Conservation (phyloP, 2,329 filamentous ascomycete species). For the Talaromyces sp. region DNA sequence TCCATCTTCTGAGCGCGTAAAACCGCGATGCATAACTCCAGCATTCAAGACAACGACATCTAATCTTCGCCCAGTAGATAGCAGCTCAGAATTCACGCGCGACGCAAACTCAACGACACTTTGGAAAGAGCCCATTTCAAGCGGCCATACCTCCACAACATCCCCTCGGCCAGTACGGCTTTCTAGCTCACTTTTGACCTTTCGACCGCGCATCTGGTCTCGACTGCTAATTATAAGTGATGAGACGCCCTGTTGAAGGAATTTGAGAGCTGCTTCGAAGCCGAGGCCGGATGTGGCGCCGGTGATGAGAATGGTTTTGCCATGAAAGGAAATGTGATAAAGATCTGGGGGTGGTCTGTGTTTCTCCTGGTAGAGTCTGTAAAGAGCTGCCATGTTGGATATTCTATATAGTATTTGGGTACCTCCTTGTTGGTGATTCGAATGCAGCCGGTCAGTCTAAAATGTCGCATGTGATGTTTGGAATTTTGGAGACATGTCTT, state of each 20-base stretch:
- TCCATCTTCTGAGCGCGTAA: conserved; percentile 38
- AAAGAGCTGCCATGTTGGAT: conserved; percentile 11
- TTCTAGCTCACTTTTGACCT: conserved; percentile 40
- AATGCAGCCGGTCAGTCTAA: not conserved
- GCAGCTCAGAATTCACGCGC: conserved; percentile 34
- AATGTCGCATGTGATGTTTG: not conserved
- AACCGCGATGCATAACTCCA: conserved; percentile 41
- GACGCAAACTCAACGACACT: conserved; percentile 44
- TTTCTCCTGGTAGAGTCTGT: conserved; percentile 16
- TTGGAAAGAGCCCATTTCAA: conserved; percentile 47
- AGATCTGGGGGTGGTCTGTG: conserved; percentile 36
- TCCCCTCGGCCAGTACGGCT: conserved; percentile 28
- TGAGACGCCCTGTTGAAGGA: conserved; percentile 41
- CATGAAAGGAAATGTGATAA: conserved; percentile 37
- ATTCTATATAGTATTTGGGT: not conserved
- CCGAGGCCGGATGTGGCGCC: conserved; percentile 52
- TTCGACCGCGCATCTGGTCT: conserved; percentile 41
- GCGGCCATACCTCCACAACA: conserved; percentile 43
- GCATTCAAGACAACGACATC: conserved; percentile 48
- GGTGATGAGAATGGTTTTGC: conserved; percentile 49
- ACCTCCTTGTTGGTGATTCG: not conserved
- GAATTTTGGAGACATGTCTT: not conserved
- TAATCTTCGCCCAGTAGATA: conserved; percentile 27
- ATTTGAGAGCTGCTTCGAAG: conserved; percentile 49
- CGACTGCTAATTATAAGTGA: conserved; percentile 48